A percentile compares a stretch with the other conserved stretches of the same genome.
Evolutionary conservation across 306 rosid genomes (phyloP).

Genomic region (Datisca glomerata): DNA sequence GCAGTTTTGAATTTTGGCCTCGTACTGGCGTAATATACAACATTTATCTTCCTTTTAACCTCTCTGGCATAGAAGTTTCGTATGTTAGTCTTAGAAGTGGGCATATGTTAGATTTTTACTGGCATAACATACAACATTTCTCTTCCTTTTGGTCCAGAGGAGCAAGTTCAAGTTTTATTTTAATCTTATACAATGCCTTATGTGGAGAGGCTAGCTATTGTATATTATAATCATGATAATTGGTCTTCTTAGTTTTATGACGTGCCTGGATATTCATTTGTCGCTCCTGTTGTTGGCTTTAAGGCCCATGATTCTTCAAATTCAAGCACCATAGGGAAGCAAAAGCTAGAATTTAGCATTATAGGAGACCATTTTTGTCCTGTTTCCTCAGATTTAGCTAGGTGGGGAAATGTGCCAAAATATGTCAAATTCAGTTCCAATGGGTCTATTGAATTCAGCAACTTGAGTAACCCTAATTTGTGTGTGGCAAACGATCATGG

Average conservation of each 20-base stretch:
- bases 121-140: too few relatives aligned
- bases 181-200: slow-evolving; percentile 30
- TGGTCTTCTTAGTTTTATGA: slow-evolving; percentile 52
- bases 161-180: slow-evolving; percentile 25
- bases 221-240: slow-evolving; percentile 62
- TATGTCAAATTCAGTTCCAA: slow-evolving; percentile 40
- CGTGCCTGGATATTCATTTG: slow-evolving; percentile 48
- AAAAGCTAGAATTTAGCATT: too few relatives aligned
- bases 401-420: slow-evolving; percentile 22
- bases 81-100: slow-evolving; percentile 33
- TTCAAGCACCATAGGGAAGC: too few relatives aligned
- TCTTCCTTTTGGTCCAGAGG: slow-evolving; percentile 55
- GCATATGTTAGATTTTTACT: too few relatives aligned
- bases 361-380: too few relatives aligned
- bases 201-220: slow-evolving; percentile 35
- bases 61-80: too few relatives aligned
- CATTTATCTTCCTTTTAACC: slow-evolving; percentile 48
- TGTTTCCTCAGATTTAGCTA: too few relatives aligned
- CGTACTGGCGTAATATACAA: slow-evolving; percentile 37
- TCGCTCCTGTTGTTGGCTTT: slow-evolving; percentile 69
- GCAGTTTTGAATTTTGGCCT: too few relatives aligned
- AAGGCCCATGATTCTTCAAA: slow-evolving; percentile 41
- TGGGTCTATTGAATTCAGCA: slow-evolving; percentile 31
- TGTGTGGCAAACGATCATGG: too few relatives aligned
- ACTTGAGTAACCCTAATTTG: too few relatives aligned